These are phyloP conservation scores for Starmerella ratchasimensis DNA, from an alignment of 805 yeast genomes.

Conservation along the genomic window DNA sequence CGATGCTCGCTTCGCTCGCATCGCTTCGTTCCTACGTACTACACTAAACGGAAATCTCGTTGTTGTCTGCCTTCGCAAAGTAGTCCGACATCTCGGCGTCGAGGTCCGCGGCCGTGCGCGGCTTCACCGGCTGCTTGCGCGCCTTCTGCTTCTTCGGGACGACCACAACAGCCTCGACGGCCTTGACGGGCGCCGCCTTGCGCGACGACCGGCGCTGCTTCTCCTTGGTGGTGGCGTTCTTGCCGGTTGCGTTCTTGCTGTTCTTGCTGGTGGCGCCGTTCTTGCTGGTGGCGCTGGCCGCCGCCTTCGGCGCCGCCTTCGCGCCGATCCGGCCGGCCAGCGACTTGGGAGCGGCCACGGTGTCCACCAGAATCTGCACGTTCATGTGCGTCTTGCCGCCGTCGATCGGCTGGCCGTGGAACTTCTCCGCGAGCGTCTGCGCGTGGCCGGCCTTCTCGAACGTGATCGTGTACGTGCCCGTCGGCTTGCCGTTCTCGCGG, in stretches of 20 bases:
- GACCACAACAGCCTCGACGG: slow-evolving; percentile 12
- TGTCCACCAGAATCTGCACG: slow-evolving; percentile 67
- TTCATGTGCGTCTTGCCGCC: slow-evolving; percentile 66
- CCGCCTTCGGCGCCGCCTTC: not conserved
- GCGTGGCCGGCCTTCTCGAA: slow-evolving; percentile 63
- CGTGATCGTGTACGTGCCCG: slow-evolving; percentile 79
- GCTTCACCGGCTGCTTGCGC: slow-evolving; percentile 30
- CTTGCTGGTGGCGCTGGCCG: slow-evolving; percentile 9
- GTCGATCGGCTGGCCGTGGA: slow-evolving; percentile 89
- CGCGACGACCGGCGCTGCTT: slow-evolving; percentile 1
- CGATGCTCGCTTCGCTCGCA: slow-evolving; percentile 1
- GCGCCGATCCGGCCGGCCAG: slow-evolving; percentile 17
- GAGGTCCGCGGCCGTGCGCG: slow-evolving; percentile 79
- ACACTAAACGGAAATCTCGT: slow-evolving; percentile 17
- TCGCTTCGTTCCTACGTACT: not conserved
- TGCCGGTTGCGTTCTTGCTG: slow-evolving; percentile 4
- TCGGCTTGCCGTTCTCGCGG: slow-evolving; percentile 78
- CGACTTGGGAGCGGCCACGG: slow-evolving; percentile 5
- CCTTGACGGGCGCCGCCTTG: slow-evolving; percentile 10
- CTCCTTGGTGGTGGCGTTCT: slow-evolving; percentile 9
- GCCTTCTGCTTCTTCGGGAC: slow-evolving; percentile 14
- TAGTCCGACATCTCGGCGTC: slow-evolving; percentile 98
- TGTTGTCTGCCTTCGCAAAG: slow-evolving; percentile 32
- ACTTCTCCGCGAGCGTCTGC: slow-evolving; percentile 60
- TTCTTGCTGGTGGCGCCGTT: slow-evolving; percentile 6